Evolutionary conservation across 441 rosid genomes (phyloP).

Genomic region (Pelargonium cotyledonis): DNA sequence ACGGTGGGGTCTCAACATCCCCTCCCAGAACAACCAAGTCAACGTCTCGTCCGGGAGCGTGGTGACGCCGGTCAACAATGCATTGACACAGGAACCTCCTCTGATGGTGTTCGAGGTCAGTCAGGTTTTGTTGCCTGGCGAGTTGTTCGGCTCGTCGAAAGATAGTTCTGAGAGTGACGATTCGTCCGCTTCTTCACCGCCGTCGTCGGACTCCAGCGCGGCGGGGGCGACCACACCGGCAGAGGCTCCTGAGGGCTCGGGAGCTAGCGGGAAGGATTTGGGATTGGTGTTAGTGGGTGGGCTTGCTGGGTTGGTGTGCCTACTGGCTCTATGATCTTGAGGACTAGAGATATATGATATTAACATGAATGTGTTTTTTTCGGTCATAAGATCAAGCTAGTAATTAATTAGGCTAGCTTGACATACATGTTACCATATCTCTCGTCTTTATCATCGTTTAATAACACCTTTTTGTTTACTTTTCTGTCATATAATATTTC

Average conservation of each 20-base stretch:
- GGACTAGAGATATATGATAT: background rate
- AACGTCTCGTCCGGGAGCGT: background rate
- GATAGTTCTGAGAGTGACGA: background rate
- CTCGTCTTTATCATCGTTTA: background rate
- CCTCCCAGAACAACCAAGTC: background rate
- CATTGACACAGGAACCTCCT: background rate
- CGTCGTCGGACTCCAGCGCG: background rate
- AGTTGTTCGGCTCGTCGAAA: background rate
- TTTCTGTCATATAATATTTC: no score
- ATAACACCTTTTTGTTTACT: background rate
- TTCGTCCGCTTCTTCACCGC: background rate
- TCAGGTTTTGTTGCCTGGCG: background rate
- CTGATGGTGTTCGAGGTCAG: background rate
- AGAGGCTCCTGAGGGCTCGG: background rate
- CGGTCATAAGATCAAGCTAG: background rate
- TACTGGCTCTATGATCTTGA: background rate
- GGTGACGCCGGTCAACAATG: background rate
- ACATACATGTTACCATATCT: background rate
- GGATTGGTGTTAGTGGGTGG: background rate
- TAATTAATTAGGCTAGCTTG: background rate
- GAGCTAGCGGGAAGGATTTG: background rate
- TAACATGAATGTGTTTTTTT: background rate
- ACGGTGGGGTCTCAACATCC: background rate
- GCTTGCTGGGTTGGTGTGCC: background rate
- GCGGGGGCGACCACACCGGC: background rate